phyloP scores from a whole-genome alignment of 805 yeast species.

The Jamesozyma piceae region DNA sequence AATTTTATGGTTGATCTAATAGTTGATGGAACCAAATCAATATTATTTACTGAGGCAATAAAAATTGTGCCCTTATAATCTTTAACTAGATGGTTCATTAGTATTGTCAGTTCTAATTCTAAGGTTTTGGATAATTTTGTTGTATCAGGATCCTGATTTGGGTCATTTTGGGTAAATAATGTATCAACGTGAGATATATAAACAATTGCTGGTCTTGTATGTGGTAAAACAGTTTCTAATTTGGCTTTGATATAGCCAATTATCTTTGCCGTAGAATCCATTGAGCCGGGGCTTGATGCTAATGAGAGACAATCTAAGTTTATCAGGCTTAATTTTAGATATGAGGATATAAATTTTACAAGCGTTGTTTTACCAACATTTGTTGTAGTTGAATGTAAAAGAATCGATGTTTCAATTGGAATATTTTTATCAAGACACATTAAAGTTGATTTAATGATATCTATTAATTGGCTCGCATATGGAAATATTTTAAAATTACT shows the following conservation, averaged over 20 bases:
- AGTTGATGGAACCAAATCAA: constrained; percentile 57
- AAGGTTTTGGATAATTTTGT: constrained; percentile 26
- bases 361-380: constrained; percentile 73
- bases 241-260: constrained; percentile 71
- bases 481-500: constrained; percentile 29
- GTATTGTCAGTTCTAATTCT: constrained; percentile 44
- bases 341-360: constrained; percentile 44
- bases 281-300: constrained; percentile 39
- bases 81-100: constrained; percentile 45
- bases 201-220: constrained; percentile 40
- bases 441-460: constrained; percentile 47
- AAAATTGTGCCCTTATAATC: constrained; percentile 36
- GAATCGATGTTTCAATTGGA: constrained; percentile 48
- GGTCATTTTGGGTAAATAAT: constrained; percentile 57
- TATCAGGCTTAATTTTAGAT: constrained; percentile 56
- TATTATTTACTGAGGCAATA: constrained; percentile 58
- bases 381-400: constrained; percentile 59
- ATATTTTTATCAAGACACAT: constrained; percentile 20
- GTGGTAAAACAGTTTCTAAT: constrained; percentile 50
- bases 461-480: constrained; percentile 43
- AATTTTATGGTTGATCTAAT: constrained; percentile 64
- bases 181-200: constrained; percentile 67
- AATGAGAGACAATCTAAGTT: constrained; percentile 58
- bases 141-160: constrained; percentile 38
- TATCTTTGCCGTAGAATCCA: constrained; percentile 68